Evolutionary conservation across 352 stramenopile genomes (phyloP).

Genomic region (Phytopythium montanum): DNA sequence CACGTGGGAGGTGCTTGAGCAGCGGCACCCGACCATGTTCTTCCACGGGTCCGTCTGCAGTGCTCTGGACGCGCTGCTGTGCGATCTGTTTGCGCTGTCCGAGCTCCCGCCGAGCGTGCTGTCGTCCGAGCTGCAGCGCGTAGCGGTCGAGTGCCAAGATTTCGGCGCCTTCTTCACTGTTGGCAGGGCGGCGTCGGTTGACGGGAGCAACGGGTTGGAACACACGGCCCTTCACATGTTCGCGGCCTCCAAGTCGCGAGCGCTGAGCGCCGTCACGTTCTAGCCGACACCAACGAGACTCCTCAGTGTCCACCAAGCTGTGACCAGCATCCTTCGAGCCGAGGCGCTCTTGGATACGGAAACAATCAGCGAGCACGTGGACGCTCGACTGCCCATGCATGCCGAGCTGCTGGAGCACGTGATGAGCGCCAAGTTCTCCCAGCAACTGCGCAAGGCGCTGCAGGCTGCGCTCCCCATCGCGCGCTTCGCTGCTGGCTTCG

Average conservation of each 20-base stretch:
- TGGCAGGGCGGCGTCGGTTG: background rate
- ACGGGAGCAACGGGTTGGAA: background rate
- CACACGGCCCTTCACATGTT: background rate
- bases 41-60: constrained; percentile 33
- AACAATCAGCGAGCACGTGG: constrained; percentile 3
- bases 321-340: constrained; percentile 23
- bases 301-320: constrained; percentile 18
- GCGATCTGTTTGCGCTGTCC: constrained; percentile 16
- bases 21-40: constrained; percentile 28
- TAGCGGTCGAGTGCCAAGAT: constrained; percentile 32
- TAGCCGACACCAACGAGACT: constrained; percentile 14
- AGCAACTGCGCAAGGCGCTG: constrained; percentile 30
- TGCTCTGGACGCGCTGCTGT: constrained; percentile 19
- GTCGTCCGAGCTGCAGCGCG: constrained; percentile 26
- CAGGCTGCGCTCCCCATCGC: constrained; percentile 26
- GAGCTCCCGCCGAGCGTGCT: background rate
- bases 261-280: background rate
- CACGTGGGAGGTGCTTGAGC: constrained; percentile 19
- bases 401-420: constrained; percentile 22
- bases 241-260: background rate
- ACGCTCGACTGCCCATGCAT: constrained; percentile 12
- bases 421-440: constrained; percentile 16
- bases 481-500: constrained; percentile 14
- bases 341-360: constrained; percentile 27
- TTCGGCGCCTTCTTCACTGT: constrained; percentile 20